Evolutionary conservation across 176 grass and related monocot genomes (phyloP).

Genomic region (Rhynchospora pubera): DNA sequence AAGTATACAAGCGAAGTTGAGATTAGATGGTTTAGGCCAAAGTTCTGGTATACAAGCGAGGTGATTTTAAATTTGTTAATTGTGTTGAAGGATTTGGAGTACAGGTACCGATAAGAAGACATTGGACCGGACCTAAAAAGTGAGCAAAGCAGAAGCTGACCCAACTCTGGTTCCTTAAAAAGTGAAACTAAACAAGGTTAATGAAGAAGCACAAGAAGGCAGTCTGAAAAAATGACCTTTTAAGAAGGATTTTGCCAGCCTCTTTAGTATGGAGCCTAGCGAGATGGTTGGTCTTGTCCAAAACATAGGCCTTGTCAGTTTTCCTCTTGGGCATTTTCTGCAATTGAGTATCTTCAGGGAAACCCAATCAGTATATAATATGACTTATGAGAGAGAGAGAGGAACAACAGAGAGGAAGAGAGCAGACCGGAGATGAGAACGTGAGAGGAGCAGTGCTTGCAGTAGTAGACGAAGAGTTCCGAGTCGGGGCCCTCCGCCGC

Average conservation of each 20-base stretch:
- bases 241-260: constrained; percentile 81
- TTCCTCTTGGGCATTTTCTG: constrained; percentile 98
- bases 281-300: constrained; percentile 88
- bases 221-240: constrained; percentile 48
- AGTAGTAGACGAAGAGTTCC: constrained; percentile 97
- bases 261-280: constrained; percentile 88
- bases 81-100: not conserved
- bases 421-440: constrained; percentile 66
- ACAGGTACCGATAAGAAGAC: too few relatives aligned
- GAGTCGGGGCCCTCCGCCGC: constrained; percentile 82
- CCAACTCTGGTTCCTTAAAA: not conserved
- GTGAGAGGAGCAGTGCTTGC: constrained; percentile 93
- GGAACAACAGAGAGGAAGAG: too few relatives aligned
- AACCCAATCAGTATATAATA: constrained; percentile 79
- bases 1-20: not conserved
- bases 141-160: not conserved
- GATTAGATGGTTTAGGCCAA: not conserved
- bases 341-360: constrained; percentile 85
- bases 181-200: not conserved
- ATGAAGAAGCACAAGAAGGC: too few relatives aligned
- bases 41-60: too few relatives aligned
- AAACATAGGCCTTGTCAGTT: constrained; percentile 86
- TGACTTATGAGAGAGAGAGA: too few relatives aligned
- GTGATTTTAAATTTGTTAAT: not conserved
- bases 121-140: not conserved